Percentiles rank a stretch among this genome's conserved stretches.
Evolutionary conservation across 164 flowering plant genomes (phyloP).

Genomic region (Chloranthus sessilifolius): DNA sequence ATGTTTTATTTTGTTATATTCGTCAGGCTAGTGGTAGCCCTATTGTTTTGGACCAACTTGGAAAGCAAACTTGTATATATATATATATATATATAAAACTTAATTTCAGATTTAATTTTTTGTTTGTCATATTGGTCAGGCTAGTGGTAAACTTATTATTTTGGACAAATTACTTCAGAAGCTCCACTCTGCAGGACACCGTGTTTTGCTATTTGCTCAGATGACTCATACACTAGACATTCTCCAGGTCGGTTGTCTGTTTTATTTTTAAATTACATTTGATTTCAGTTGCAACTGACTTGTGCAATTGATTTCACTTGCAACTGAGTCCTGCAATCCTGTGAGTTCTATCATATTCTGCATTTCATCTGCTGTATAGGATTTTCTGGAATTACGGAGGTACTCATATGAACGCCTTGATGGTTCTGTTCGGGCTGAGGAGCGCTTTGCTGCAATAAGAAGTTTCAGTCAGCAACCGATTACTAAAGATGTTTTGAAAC

Average conservation of each 20-base stretch:
- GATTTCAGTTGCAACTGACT: no score
- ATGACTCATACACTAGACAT: constrained; percentile 95
- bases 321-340: no score
- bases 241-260: constrained; percentile 56
- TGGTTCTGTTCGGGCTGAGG: constrained; percentile 96
- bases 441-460: constrained; percentile 95
- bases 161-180: constrained; percentile 75
- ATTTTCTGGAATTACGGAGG: constrained; percentile 75
- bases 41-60: constrained; percentile 69
- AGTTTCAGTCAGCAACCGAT: constrained; percentile 51
- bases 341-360: no score
- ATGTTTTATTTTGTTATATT: no score
- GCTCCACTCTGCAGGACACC: constrained; percentile 66
- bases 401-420: constrained; percentile 95
- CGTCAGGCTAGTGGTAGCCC: constrained; percentile 93
- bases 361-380: constrained; percentile 28
- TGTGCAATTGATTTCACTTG: no score
- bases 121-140: constrained; percentile 37
- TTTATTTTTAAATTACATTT: neutral
- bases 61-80: no score
- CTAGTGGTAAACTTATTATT: constrained; percentile 86
- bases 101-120: constrained; percentile 5
- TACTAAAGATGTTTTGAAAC: constrained; percentile 13
- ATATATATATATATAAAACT: no score
- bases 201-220: constrained; percentile 90